Conservation (phyloP, 2,329 filamentous ascomycete genomes). For the Epichloe amarillans region DNA sequence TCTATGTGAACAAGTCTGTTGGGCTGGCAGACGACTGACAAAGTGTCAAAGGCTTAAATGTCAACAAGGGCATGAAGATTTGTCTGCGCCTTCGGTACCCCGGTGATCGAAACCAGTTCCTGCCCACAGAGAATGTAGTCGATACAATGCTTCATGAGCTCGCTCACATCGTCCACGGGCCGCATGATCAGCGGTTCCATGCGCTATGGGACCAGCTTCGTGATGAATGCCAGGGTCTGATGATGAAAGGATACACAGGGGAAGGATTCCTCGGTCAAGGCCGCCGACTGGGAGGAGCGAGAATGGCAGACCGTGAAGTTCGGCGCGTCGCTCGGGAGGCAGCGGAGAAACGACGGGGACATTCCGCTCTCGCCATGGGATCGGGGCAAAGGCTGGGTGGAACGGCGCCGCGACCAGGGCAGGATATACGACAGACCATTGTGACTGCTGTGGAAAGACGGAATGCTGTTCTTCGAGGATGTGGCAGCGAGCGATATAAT, state of each 20-base stretch:
- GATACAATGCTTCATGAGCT: constrained; percentile 95
- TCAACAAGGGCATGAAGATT: constrained; percentile 65
- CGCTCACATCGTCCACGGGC: constrained; percentile 72
- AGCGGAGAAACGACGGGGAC: constrained; percentile 53
- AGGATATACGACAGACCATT: constrained; percentile 60
- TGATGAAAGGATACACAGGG: constrained; percentile 75
- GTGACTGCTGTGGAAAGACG: constrained; percentile 58
- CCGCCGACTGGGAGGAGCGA: constrained; percentile 52
- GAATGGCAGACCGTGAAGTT: constrained; percentile 59
- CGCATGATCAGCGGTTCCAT: constrained; percentile 73
- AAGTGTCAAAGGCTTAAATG: constrained; percentile 49
- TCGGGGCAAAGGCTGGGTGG: constrained; percentile 66
- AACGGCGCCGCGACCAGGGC: constrained; percentile 33
- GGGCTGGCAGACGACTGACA: neutral
- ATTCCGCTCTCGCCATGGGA: constrained; percentile 43
- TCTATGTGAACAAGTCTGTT: neutral
- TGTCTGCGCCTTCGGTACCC: constrained; percentile 70
- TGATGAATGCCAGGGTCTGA: constrained; percentile 66
- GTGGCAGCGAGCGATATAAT: constrained; percentile 57
- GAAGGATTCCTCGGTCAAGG: constrained; percentile 76
- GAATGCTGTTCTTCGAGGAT: constrained; percentile 55
- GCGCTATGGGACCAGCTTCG: constrained; percentile 80
- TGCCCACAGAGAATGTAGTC: constrained; percentile 65
- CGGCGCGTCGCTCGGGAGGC: constrained; percentile 59
- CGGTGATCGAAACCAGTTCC: constrained; percentile 60